A percentile compares a stretch with the other conserved stretches of the same genome.
Conservation (phyloP, 768 basidiomycete genomes). For the Serendipita vermifera region DNA sequence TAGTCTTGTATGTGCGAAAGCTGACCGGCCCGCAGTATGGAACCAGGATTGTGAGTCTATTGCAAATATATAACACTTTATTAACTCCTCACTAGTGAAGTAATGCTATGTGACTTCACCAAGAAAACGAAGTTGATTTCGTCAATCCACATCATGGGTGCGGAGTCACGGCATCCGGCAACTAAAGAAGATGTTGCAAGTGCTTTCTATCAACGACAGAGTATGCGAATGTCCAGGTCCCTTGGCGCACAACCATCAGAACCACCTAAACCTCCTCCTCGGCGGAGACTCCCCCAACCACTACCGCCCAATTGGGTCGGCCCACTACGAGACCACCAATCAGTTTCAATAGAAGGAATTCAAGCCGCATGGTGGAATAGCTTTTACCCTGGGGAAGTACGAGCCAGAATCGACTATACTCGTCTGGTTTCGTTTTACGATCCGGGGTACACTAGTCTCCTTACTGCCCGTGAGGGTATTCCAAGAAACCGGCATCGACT, state of each 20-base stretch:
- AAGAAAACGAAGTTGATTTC: not conserved
- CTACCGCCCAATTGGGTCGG: constrained; percentile 2
- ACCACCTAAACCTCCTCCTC: not conserved
- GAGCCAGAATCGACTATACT: constrained; percentile 31
- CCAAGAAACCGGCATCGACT: constrained; percentile 28
- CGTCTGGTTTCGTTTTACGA: constrained; percentile 35
- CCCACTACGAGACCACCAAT: not conserved
- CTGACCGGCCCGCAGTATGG: not conserved
- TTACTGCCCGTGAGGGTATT: constrained; percentile 21
- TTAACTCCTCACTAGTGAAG: too few relatives aligned
- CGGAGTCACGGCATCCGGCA: too few relatives aligned
- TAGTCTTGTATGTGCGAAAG: not conserved
- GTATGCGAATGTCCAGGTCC: not conserved
- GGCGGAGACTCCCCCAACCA: not conserved
- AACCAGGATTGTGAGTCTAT: not conserved
- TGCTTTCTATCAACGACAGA: not conserved
- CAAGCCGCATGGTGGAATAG: constrained; percentile 33
- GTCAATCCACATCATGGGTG: not conserved
- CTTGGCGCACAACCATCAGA: not conserved
- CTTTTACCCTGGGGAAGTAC: constrained; percentile 31
- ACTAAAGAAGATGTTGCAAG: not conserved
- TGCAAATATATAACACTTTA: too few relatives aligned
- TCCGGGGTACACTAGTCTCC: constrained; percentile 26
- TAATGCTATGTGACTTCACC: not conserved
- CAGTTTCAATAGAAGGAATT: constrained; percentile 15